Evolutionary conservation across 2,329 filamentous ascomycete species (phyloP), one percentile per base, ranked within the genome.

Genomic region (Pseudocercospora fuligena): DNA sequence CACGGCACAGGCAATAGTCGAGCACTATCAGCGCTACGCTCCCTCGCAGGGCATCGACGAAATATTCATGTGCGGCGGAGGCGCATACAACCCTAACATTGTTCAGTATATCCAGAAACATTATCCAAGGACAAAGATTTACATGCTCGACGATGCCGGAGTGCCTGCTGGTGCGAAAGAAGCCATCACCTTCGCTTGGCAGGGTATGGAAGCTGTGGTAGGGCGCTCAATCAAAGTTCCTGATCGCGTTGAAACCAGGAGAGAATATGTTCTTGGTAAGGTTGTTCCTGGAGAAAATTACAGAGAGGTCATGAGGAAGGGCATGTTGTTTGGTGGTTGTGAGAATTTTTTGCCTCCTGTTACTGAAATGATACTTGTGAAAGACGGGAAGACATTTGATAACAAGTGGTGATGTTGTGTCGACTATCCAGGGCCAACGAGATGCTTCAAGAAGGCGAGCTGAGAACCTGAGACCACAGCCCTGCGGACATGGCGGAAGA

Each of bases 51-150:
- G 56, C 31, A 56, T 87, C 62, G 82, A 79, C 4, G 86, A 89
- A 76, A 81, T 89, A 43, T 89, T 86, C 78, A 85, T 89, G 82
- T 88, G 86, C 73, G 87, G 87, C 11, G 85, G 85, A 5, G 86
- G 86, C 19, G 86, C 86, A 0, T 81, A 83, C 66, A 88, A 89
- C 71, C 83, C 84, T 1, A 88, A 87, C 69, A 88, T 89, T 69
- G 80, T 80, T 2, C 73, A 81, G 6, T 86, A 82, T 72, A 83
- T 89, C 68, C 83, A 86, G 73, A 72, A 74, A 62, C 76, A 80
- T 66, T 85, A 82, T 70, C 86, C 82, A 14, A 77, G 80, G 43
- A 82, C 82, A 2, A 80, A 78, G 43, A 85, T 89, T 53, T 77
- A 82, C 61, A 85, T 86, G 81, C 78, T 89, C 6, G 85, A 88